Base-by-base conservation (phyloP, 257 asterid genomes). In the Osmanthus fragrans region DNA sequence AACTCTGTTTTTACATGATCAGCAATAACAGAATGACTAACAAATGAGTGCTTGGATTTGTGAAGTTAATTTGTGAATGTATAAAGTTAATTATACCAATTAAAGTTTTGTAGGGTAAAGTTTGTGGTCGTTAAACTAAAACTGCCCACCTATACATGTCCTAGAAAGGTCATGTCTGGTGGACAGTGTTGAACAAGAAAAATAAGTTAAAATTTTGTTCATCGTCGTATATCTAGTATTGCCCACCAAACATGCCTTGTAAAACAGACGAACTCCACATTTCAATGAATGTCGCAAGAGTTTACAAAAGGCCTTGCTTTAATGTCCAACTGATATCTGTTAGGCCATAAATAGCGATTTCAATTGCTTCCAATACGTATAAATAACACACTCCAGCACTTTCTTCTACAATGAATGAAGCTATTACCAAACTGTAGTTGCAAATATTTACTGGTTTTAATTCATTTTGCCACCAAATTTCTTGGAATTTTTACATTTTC, bases 341-440 rank as follows among this genome's bases (percentile, higher is more conserved):
- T 86, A 74, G 84, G 73, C 67, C 58, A 72, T 84, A 63, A 80
- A 79, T 73, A 82, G 8, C 25, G 65, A 37, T 74, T 60, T 79
- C 56, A 81, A 86, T 79, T 77, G 76, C 66, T 74, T 23, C 15
- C 67, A 15, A 76, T 76, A 30, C 79, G 77, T 73, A 11, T 25
- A 63, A 71, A 37, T 1, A 71, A 75, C 7, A 73, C 70, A 79
- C 70, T 82, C 87, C 82, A 82, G 76, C 87, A 77, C 65, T 56
- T 56, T 56, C 69, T 37, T 70, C 87, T 84, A 84, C 88, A 83
- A 79, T 83, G 81, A 83, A 85, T 85, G 81, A 82, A 80, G 66
- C 49, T 18, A 70, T 64, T 79, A 69, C 18, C 83, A 71, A 29
- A 74, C 74, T 82, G 76, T 82, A 74, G 88, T 82, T 80, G 81